Base-by-base conservation (phyloP, 177 flowering plant genomes). In the Vitis hybrid region DNA sequence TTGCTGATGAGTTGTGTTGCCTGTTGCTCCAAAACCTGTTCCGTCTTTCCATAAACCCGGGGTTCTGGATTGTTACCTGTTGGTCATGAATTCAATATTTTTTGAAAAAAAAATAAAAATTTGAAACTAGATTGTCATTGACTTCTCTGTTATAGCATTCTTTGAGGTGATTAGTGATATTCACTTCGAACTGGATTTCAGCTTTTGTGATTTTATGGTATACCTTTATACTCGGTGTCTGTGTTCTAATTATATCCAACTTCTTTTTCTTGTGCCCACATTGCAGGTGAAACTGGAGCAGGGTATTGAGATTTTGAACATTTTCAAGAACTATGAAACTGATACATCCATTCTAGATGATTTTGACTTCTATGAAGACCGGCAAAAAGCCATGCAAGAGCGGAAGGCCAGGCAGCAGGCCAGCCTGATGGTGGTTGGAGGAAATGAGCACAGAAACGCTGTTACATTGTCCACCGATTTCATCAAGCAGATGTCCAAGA, bases 211-310 rank as follows among this genome's bases (percentile, higher is more conserved):
- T 59, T 18, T 16, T 10, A 6, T 53, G 6, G 12, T 53, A 53
- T 53, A 5, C 16, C 6, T 15, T 14, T 5, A 26, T 26, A 26
- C 4, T 26, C 29, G 29, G 2, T 14, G n/a, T 9, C 68, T 14
- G 1, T 52, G 11, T 58, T 59, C 13, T 11, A 12, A 34, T 18
- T 16, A 54, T 2, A 54, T 53, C 10, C 15, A 54, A 20, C 15
- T 26, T 26, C 29, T 26, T 26, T 26, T 26, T 26, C 29, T 26
- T 26, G 29, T 26, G 29, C 29, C 29, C 29, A 0, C 22, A 34
- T 69, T 76, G 74, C 85, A 94, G 98, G 97, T 91, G 74, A 87
- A 87, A 74, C 74, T 90, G 75, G 91, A 89, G 50, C 94, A 89
- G 64, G 98, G 98, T 11, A 68, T 87, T 54, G 97, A 90, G 82